A percentile compares a stretch with the other conserved stretches of the same genome.
Conservation (phyloP, 2,329 filamentous ascomycete genomes). For the Lachnellula hyalina region DNA sequence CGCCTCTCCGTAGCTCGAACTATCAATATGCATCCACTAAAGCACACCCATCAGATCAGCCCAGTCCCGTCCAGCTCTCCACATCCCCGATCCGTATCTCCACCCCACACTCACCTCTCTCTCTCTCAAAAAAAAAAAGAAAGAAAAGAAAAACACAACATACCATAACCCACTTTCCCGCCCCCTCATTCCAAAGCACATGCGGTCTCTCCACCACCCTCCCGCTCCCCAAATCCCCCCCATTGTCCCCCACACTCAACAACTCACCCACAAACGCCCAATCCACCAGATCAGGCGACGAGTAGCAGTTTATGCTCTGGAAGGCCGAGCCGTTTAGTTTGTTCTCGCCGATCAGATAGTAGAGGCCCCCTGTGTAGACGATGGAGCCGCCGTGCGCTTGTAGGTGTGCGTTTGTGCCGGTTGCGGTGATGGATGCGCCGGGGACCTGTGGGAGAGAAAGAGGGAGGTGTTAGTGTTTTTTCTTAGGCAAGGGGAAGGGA, state of each 20-base stretch:
- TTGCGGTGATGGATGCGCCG: conserved; percentile 28
- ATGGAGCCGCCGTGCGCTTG: conserved; percentile 64
- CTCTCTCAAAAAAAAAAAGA: neutral
- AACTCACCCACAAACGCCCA: conserved; percentile 59
- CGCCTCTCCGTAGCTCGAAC: conserved; percentile 54
- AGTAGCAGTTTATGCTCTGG: conserved; percentile 64
- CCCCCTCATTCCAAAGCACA: conserved; percentile 61
- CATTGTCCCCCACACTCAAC: conserved; percentile 43
- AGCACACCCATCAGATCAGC: neutral
- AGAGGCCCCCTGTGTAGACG: conserved; percentile 51
- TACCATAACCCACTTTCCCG: conserved; percentile 55
- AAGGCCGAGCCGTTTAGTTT: conserved; percentile 58
- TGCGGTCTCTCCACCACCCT: conserved; percentile 64
- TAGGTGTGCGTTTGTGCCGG: conserved; percentile 45
- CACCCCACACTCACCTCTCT: neutral
- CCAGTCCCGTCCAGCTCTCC: neutral
- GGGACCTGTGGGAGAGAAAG: conserved; percentile 16
- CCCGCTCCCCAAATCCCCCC: conserved; percentile 54
- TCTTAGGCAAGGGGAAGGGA: neutral
- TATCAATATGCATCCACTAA: conserved; percentile 61
- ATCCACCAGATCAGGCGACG: conserved; percentile 49
- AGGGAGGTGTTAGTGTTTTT: neutral
- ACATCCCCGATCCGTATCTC: neutral
- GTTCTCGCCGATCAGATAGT: conserved; percentile 67
- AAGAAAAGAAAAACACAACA: neutral